A percentile compares a stretch with the other conserved stretches of the same genome.
These are phyloP conservation scores for Leucocoprinus birnbaumii DNA, from an alignment of 768 basidiomycete genomes.

Conservation along the genomic window DNA sequence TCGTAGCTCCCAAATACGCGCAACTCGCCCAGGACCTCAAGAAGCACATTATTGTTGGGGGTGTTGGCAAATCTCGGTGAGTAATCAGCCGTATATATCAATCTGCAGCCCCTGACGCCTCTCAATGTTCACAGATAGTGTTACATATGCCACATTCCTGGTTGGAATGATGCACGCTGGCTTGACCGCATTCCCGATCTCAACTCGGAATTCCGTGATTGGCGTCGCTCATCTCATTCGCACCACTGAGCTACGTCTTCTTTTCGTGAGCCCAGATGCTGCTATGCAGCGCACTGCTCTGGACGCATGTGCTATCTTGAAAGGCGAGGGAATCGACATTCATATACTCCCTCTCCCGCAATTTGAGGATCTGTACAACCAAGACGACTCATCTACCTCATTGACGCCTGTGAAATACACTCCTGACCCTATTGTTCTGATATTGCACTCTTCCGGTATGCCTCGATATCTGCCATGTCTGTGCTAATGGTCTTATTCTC, in stretches of 20 bases:
- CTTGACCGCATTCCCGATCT: conserved; percentile 31
- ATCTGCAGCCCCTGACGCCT: neutral
- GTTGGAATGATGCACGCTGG: conserved; percentile 38
- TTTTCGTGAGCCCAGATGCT: conserved; percentile 22
- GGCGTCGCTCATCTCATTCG: conserved; percentile 43
- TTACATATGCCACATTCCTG: conserved; percentile 28
- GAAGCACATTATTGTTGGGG: neutral
- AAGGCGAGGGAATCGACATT: neutral
- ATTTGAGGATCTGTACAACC: conserved; percentile 7
- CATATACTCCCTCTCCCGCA: neutral
- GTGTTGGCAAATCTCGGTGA: neutral
- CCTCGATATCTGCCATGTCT: neutral
- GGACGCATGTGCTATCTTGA: conserved; percentile 9
- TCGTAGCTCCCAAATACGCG: neutral
- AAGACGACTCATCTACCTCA: neutral
- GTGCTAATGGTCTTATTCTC: neutral
- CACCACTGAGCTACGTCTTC: conserved; percentile 14
- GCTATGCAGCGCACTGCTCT: conserved; percentile 16
- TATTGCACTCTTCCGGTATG: conserved; percentile 24
- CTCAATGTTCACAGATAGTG: conserved; percentile 22
- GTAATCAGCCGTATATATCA: neutral
- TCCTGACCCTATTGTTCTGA: neutral
- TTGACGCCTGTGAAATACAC: neutral
- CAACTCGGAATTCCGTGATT: conserved; percentile 41
- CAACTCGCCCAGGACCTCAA: neutral